phyloP scores from a whole-genome alignment of 1,139 yeast species.

The Kurtzmaniella quercitrusa region DNA sequence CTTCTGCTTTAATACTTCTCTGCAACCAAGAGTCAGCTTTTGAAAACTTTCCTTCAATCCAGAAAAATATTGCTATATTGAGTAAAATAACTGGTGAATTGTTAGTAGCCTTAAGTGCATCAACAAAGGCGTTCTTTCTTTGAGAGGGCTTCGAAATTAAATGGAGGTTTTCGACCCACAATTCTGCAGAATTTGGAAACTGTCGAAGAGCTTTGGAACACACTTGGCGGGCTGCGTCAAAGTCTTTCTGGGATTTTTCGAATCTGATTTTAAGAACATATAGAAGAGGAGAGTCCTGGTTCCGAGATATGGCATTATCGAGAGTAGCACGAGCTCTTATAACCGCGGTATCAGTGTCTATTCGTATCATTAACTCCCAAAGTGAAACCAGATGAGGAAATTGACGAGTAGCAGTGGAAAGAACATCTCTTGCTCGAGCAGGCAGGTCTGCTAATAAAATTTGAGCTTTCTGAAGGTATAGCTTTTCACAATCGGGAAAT shows the following conservation, averaged over 20 bases:
- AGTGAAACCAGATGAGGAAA: conserved; percentile 42
- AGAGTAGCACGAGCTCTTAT: conserved; percentile 69
- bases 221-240: conserved; percentile 50
- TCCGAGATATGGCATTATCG: conserved; percentile 60
- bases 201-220: conserved; percentile 57
- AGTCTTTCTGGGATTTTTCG: conserved; percentile 50
- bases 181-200: conserved; percentile 52
- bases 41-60: conserved; percentile 59
- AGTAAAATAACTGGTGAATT: conserved; percentile 57
- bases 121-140: conserved; percentile 61
- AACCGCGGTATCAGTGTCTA: conserved; percentile 16
- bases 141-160: conserved; percentile 50
- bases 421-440: conserved; percentile 44
- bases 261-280: conserved; percentile 59
- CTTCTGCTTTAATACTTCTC: conserved; percentile 42
- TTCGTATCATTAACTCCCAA: conserved; percentile 54
- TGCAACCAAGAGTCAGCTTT: conserved; percentile 77
- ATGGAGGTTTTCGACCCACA: conserved; percentile 62
- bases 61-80: conserved; percentile 65
- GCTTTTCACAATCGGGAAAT: conserved; percentile 45
- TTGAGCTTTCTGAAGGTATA: conserved; percentile 60
- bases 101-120: conserved; percentile 66
- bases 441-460: conserved; percentile 31
- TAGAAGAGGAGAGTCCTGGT: conserved; percentile 45
- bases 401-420: conserved; percentile 44